These are phyloP conservation scores for Cucurbita moschata DNA, from an alignment of 306 rosid species.

Conservation along the genomic window DNA sequence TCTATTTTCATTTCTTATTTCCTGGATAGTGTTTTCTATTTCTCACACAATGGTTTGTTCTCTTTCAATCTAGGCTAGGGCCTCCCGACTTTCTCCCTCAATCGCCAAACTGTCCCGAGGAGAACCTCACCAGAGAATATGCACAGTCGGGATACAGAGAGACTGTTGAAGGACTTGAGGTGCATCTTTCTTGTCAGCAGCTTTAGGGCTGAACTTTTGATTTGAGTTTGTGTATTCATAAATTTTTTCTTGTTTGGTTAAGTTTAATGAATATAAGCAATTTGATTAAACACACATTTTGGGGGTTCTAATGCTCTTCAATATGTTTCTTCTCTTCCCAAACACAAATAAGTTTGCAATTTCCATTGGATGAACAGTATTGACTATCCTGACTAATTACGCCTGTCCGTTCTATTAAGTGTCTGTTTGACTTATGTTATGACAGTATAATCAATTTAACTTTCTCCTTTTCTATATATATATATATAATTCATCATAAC, in stretches of 20 bases:
- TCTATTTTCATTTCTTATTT: background rate
- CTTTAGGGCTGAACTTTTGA: background rate
- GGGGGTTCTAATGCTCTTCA: background rate
- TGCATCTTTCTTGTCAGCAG: conserved; percentile 6
- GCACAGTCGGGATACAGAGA: conserved; percentile 68
- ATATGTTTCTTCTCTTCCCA: background rate
- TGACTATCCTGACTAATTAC: background rate
- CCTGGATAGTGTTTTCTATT: background rate
- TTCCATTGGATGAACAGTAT: background rate
- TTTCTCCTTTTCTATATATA: background rate
- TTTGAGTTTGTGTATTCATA: background rate
- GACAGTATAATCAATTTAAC: background rate
- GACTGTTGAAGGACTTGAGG: conserved; percentile 91
- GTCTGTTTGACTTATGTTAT: background rate
- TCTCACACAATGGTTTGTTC: conserved; percentile 1
- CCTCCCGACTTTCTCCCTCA: conserved; percentile 87
- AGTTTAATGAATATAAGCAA: background rate
- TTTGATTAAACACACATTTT: background rate
- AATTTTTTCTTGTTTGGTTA: background rate
- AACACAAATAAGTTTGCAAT: background rate
- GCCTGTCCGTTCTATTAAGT: background rate
- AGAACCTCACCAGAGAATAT: conserved; percentile 77
- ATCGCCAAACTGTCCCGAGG: conserved; percentile 75
- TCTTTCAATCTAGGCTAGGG: conserved; percentile 54
- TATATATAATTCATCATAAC: background rate